Percentiles rank a stretch among this genome's conserved stretches.
These are phyloP conservation scores for Geotrichum aggregatum DNA, from an alignment of 1,139 yeast species.

Conservation along the genomic window DNA sequence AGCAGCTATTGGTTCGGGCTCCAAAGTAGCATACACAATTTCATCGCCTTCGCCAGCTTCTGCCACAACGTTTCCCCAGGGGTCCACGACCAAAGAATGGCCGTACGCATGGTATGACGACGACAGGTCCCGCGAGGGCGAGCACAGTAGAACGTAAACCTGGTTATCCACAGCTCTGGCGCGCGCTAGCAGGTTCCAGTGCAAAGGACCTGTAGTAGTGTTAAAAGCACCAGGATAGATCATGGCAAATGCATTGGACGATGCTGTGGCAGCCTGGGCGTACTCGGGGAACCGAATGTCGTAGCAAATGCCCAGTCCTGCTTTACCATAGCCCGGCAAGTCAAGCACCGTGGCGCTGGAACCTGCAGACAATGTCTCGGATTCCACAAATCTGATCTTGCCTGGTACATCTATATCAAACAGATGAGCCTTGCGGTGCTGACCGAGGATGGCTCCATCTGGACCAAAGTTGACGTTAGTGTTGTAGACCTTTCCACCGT, in stretches of 20 bases:
- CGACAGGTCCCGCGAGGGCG: slow-evolving; percentile 78
- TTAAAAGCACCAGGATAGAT: slow-evolving; percentile 94
- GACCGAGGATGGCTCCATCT: slow-evolving; percentile 68
- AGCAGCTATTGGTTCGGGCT: slow-evolving; percentile 55
- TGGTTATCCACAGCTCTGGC: slow-evolving; percentile 90
- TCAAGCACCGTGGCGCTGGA: slow-evolving; percentile 71
- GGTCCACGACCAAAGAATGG: slow-evolving; percentile 83
- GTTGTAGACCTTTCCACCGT: slow-evolving; percentile 57
- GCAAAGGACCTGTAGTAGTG: slow-evolving; percentile 92
- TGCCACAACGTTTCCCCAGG: slow-evolving; percentile 70
- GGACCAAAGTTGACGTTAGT: slow-evolving; percentile 75
- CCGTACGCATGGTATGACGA: slow-evolving; percentile 87
- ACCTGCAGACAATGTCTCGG: slow-evolving; percentile 71
- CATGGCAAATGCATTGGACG: slow-evolving; percentile 65
- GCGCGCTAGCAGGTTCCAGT: slow-evolving; percentile 84
- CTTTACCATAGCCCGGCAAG: slow-evolving; percentile 64
- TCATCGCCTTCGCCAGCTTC: slow-evolving; percentile 87
- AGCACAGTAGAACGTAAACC: slow-evolving; percentile 69
- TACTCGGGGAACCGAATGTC: slow-evolving; percentile 90
- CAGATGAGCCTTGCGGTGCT: slow-evolving; percentile 82
- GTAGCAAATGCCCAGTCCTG: slow-evolving; percentile 89
- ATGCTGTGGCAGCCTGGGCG: slow-evolving; percentile 48
- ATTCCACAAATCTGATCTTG: slow-evolving; percentile 82
- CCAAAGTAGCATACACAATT: slow-evolving; percentile 73
- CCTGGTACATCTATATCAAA: slow-evolving; percentile 90